A percentile compares a stretch with the other conserved stretches of the same genome.
Conservation (phyloP, 108 stramenopile species). For the Aurantiochytrium sp. region DNA sequence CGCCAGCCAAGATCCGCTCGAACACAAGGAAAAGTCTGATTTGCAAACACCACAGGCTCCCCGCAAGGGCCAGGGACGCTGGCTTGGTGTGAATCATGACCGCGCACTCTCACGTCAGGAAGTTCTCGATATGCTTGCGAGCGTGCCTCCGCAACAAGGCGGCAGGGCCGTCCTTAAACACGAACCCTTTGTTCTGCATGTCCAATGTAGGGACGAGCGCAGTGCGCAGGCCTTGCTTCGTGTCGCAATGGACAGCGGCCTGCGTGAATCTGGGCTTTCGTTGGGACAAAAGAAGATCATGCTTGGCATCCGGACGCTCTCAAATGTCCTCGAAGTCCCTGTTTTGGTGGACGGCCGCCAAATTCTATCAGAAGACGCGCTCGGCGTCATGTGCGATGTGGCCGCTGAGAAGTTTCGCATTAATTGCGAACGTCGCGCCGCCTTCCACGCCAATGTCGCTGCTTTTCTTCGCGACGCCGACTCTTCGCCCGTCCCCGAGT, state of each 20-base stretch:
- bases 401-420: not conserved
- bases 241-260: constrained; percentile 10
- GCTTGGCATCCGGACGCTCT: constrained; percentile 29
- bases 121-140: not conserved
- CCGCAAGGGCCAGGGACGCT: not conserved
- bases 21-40: not conserved
- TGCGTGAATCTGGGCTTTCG: constrained; percentile 34
- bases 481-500: too few species aligned
- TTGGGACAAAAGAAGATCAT: not conserved
- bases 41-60: not conserved
- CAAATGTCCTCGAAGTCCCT: constrained; percentile 17
- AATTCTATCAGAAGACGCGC: not conserved
- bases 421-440: not conserved
- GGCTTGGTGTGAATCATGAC: not conserved
- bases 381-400: not conserved
- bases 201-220: not conserved
- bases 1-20: not conserved
- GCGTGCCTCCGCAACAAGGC: not conserved
- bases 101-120: not conserved
- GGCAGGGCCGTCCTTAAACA: not conserved
- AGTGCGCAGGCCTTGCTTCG: constrained; percentile 7
- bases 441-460: not conserved
- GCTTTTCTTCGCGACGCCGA: not conserved
- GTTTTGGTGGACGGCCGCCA: not conserved
- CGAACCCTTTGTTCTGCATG: constrained; percentile 33